phyloP scores from a whole-genome alignment of 2,329 filamentous ascomycete genomes.

The Aspergillus brunneoviolaceus region DNA sequence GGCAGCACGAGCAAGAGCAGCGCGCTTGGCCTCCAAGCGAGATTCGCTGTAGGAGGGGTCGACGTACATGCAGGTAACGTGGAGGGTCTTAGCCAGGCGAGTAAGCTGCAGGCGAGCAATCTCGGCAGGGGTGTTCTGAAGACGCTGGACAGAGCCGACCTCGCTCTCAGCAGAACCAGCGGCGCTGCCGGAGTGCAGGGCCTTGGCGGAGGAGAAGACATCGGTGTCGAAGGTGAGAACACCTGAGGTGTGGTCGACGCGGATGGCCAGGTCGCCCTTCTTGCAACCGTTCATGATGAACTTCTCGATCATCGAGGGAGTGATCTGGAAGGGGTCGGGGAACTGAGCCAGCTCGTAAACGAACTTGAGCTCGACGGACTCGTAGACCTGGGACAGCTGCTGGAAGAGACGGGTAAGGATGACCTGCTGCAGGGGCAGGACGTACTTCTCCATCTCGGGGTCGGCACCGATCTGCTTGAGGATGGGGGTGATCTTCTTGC shows the following conservation, averaged over 20 bases:
- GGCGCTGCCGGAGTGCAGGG: slow-evolving; percentile 77
- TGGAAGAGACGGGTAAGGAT: slow-evolving; percentile 98
- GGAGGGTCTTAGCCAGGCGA: slow-evolving; percentile 85
- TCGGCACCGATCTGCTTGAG: slow-evolving; percentile 89
- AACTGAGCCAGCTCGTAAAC: slow-evolving; percentile 93
- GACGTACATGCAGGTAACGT: slow-evolving; percentile 92
- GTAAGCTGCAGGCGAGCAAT: slow-evolving; percentile 95
- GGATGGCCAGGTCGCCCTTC: slow-evolving; percentile 96
- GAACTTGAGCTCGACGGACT: slow-evolving; percentile 91
- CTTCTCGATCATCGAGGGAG: slow-evolving; percentile 89
- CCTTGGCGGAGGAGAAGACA: slow-evolving; percentile 96
- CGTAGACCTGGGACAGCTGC: slow-evolving; percentile 97
- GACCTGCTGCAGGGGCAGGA: slow-evolving; percentile 93
- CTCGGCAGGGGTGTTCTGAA: slow-evolving; percentile 96
- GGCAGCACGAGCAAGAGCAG: slow-evolving; percentile 76
- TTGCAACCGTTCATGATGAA: slow-evolving; percentile 99
- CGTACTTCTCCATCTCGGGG: slow-evolving; percentile 95
- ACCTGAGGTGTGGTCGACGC: slow-evolving; percentile 91
- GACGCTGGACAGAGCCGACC: slow-evolving; percentile 79
- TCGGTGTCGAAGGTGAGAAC: slow-evolving; percentile 97
- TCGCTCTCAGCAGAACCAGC: slow-evolving; percentile 87
- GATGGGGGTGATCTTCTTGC: slow-evolving; percentile 98
- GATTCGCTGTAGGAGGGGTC: slow-evolving; percentile 85
- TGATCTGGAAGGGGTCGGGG: slow-evolving; percentile 94
- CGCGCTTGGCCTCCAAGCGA: slow-evolving; percentile 74